Base-by-base conservation (phyloP, 345 rosid species). In the Odontarrhena argentea region DNA sequence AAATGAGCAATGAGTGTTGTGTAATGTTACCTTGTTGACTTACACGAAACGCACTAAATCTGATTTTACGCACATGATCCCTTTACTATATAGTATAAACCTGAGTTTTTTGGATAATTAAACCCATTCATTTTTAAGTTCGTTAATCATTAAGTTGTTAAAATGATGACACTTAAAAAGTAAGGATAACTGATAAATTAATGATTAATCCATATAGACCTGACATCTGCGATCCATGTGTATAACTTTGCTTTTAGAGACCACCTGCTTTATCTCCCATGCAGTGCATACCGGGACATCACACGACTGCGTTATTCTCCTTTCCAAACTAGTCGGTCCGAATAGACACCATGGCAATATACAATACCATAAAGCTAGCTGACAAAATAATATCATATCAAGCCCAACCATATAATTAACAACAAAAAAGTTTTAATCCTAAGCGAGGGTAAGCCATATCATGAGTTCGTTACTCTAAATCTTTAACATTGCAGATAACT, bases 301-400 rank as follows among this genome's bases (percentile, higher is more conserved):
- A 72, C 71, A 65, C 66, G 48, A 56, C 38, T 65, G 41, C 60
- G 18, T 64, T 49, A 56, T 63, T 56, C 59, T 48, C 46, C 7
- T 49, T 41, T 57, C 55, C 71, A 65, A 48, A 34, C 18, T 34
- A 72, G 18, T 59, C 47, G 65, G 70, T 65, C 66, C 59, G 45
- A 72, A 57, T 34, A 64, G 76, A 63, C 22, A 18, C 25, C 35
- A 63, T 63, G 74, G 55, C 74, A 70, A 60, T 5, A 68, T 2
- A 26, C 26, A 26, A 42, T 9, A 41, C 15, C 58, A 35, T 49
- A 41, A 60, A 22, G 49, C 36, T 65, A 22, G 49, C 36, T 65
- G 28, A 45, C 54, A 28, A 26, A 53, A 3, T 32, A 32, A 32
- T 18, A 18, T 53, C 63, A 62, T 54, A 45, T 8, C 22, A 44